phyloP scores from a whole-genome alignment of 805 yeast genomes.

The Pichia sporocuriosa region DNA sequence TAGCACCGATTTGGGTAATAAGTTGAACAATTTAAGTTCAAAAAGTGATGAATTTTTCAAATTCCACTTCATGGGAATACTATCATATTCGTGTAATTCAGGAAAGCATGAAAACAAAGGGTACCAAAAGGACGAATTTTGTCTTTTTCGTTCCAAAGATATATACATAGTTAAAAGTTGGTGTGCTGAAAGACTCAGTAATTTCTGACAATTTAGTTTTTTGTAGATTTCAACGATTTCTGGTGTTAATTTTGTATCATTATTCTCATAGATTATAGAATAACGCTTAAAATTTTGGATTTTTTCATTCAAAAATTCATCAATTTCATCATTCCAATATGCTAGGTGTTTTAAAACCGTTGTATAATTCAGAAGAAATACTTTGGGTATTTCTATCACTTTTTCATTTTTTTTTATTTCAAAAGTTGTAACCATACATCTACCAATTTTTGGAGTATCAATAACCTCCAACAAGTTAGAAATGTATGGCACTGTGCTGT shows the following conservation, averaged over 20 bases:
- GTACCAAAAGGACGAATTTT: slow-evolving; percentile 48
- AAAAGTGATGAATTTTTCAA: background rate
- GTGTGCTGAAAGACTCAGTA: slow-evolving; percentile 46
- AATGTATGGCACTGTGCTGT: slow-evolving; percentile 17
- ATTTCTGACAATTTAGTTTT: slow-evolving; percentile 21
- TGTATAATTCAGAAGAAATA: slow-evolving; percentile 51
- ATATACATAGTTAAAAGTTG: slow-evolving; percentile 51
- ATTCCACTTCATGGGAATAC: slow-evolving; percentile 62
- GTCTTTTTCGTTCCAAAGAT: slow-evolving; percentile 37
- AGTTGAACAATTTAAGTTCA: slow-evolving; percentile 21
- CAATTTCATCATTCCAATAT: slow-evolving; percentile 10
- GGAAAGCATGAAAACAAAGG: slow-evolving; percentile 69
- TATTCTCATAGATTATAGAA: background rate
- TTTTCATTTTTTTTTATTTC: slow-evolving; percentile 35
- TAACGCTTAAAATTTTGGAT: slow-evolving; percentile 1
- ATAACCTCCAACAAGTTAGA: slow-evolving; percentile 36
- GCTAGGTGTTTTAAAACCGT: slow-evolving; percentile 42
- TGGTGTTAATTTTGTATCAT: background rate
- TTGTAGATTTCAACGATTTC: slow-evolving; percentile 13
- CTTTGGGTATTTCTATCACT: slow-evolving; percentile 51
- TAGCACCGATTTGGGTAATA: slow-evolving; percentile 40
- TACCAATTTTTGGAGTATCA: slow-evolving; percentile 45
- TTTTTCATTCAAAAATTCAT: background rate
- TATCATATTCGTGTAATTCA: slow-evolving; percentile 39
- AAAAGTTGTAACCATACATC: slow-evolving; percentile 48